Base-by-base conservation (phyloP, 176 grass and related monocot genomes). In the Panicum miliaceum region DNA sequence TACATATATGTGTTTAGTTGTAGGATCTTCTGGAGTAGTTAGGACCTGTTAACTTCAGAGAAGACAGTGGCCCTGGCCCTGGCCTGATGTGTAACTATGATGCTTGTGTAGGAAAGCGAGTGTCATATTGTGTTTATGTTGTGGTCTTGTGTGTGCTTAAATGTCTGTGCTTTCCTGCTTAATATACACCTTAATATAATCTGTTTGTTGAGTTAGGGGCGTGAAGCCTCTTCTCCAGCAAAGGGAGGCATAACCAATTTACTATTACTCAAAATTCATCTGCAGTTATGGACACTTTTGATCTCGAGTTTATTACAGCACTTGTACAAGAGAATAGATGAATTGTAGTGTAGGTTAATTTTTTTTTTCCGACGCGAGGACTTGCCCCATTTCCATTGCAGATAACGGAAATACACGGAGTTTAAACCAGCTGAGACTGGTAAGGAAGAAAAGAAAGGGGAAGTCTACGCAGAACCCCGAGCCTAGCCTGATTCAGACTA, bases 1-100 rank as follows among this genome's bases (percentile, higher is more conserved):
- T 65, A 69, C 26, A 46, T 82, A 77, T 32, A 77, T 32, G 5
- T 63, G 35, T 63, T 54, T 85, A 71, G 52, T 69, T 43, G 6
- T 76, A 3, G 18, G 80, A 27, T 71, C 77, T 43, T 32, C 7
- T 71, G 64, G 26, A 71, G 41, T 15, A 52, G 18, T 63, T 82
- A 89, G 78, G 23, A 50, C 35, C 12, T 82, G 83, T 63, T 77
- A 54, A 69, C 7, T 32, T 45, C 26, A 1, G n/a, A 22, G 42
- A 73, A 47, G 68, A 32, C 23, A 76, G 40, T 53, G 3, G 15
- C 16, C n/a, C 40, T n/a, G n/a, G n/a, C n/a, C n/a, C n/a, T n/a
- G n/a, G n/a, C n/a, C n/a, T 84, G 37, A 32, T 76, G 20, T 54
- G 53, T 56, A 25, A 71, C 8, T 71, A 70, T n/a, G 46, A 29